phyloP scores from a whole-genome alignment of 2,329 filamentous ascomycete genomes.

The Ophiocordyceps sinensis region DNA sequence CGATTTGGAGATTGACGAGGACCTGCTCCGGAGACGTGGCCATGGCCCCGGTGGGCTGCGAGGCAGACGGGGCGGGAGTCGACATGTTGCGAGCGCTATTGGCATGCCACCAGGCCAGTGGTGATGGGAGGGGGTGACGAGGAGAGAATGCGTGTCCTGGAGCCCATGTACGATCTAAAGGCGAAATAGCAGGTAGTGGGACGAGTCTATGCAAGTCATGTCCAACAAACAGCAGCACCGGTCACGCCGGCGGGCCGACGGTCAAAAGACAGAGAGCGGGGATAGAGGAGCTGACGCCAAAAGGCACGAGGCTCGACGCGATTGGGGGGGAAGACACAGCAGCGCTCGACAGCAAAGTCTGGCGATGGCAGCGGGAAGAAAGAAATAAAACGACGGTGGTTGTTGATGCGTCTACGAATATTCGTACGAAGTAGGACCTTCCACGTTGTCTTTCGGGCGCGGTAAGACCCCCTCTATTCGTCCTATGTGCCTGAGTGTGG shows the following conservation, averaged over 20 bases:
- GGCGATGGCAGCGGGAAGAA: background rate
- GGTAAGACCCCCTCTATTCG: too few species aligned
- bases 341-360: too few species aligned
- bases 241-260: background rate
- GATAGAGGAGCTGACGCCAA: background rate
- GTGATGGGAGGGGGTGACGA: background rate
- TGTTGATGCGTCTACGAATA: too few species aligned
- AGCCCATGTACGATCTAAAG: background rate
- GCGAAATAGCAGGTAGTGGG: background rate
- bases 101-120: slow-evolving; percentile 10
- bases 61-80: slow-evolving; percentile 16
- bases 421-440: too few species aligned
- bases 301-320: too few species aligned
- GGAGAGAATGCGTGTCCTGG: background rate
- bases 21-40: slow-evolving; percentile 16
- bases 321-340: too few species aligned
- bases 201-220: slow-evolving; percentile 6
- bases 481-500: too few species aligned
- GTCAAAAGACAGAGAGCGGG: background rate
- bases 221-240: slow-evolving; percentile 3
- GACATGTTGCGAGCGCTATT: slow-evolving; percentile 21
- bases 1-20: slow-evolving; percentile 39
- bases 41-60: slow-evolving; percentile 10
- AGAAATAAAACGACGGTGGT: too few species aligned
- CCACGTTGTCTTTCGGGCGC: slow-evolving; percentile 2